Base-by-base conservation (phyloP, 2,329 filamentous ascomycete species). In the Gnomoniopsis sp. region DNA sequence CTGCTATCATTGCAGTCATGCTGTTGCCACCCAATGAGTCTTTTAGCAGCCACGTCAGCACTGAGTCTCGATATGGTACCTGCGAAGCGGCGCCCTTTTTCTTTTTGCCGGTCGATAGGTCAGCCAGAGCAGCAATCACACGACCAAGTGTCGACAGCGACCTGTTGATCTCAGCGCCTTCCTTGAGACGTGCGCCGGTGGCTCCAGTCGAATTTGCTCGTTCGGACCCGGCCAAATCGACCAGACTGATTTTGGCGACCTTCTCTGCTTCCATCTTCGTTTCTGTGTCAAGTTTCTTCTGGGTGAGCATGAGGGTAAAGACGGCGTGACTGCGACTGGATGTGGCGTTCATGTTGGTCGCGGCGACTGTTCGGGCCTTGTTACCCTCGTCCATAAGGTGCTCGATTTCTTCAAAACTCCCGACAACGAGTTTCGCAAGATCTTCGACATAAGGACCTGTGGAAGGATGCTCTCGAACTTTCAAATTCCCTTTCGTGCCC, bases 281-380 rank as follows among this genome's bases (percentile, higher is more conserved):
- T 71, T 97, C 92, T 2, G 84, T 78, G 70, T 99, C 95, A 70
- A 89, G 89, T 61, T 90, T 87, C 74, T 97, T 98, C 73, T 99
- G 95, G 0, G 92, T 96, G 49, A 99, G 79, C 69, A 93, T 98
- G 55, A 99, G 80, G 21, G 96, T 99, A 72, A 99, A 99, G 53
- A 99, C 96, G 44, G 95, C 95, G 74, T 99, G 95, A 71, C 93
- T 98, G 79, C 95, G 88, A 83, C 92, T 96, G 61, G 92, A 97
- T 0, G 96, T 99, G 75, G 98, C 95, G 80, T 99, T 99, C 95
- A 99, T 99, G 82, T 98, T 99, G 43, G 95, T 99, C 8, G 95
- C 95, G 3, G 95, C 95, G 43, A 99, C 95, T 0, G 95, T 99
- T 79, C 95, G 85, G 36, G 95, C 95, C 76, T 99, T 99, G 80